These are phyloP conservation scores for Strigomonas culicis DNA, from an alignment of 208 protist species.

Conservation along the genomic window DNA sequence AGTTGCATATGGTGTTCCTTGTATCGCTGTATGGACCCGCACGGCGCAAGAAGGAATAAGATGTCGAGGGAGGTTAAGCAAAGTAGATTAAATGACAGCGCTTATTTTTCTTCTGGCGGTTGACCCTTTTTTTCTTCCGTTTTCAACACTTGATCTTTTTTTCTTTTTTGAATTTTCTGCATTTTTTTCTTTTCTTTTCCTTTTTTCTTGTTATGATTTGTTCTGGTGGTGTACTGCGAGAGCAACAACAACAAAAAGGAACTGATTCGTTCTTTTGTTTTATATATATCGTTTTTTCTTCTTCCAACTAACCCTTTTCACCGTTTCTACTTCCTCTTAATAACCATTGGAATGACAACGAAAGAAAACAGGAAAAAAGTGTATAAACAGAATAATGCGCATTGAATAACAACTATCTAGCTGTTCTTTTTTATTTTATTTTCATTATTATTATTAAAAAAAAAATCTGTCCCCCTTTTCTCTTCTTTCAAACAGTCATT, in stretches of 20 bases:
- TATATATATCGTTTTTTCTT: not conserved
- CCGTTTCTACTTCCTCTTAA: not conserved
- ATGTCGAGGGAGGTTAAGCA: too few relatives aligned
- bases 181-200: not conserved
- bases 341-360: not conserved
- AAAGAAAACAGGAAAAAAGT: not conserved
- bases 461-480: conserved; percentile 10
- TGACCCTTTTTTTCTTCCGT: conserved; percentile 14
- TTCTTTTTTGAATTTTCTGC: conserved; percentile 12
- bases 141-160: conserved; percentile 1
- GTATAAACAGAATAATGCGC: not conserved
- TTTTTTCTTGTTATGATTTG: not conserved
- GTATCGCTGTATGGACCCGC: too few relatives aligned
- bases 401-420: not conserved
- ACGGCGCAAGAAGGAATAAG: too few relatives aligned
- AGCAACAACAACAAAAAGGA: too few relatives aligned
- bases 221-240: not conserved
- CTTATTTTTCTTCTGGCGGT: conserved; percentile 14
- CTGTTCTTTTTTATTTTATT: conserved; percentile 11
- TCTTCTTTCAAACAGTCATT: conserved; percentile 17
- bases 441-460: conserved; percentile 5
- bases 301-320: not conserved
- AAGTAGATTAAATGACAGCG: conserved; percentile 11
- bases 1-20: not conserved
- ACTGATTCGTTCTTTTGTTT: conserved; percentile 8